These are phyloP conservation scores for Cyclaneusma minus DNA, from an alignment of 2,329 filamentous ascomycete genomes.

Conservation along the genomic window DNA sequence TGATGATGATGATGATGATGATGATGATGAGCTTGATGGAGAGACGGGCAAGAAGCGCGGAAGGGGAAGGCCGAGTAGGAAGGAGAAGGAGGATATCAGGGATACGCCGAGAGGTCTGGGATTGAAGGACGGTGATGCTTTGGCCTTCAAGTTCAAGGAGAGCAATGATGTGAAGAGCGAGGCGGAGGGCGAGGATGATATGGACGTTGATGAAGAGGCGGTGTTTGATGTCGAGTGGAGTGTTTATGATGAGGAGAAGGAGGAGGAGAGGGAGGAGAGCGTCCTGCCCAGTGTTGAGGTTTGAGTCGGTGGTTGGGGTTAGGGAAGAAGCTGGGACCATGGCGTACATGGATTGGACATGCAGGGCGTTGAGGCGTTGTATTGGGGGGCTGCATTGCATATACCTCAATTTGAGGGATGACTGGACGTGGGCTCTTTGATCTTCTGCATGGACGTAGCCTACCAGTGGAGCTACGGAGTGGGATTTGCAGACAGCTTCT, in stretches of 20 bases:
- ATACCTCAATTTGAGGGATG: too few relatives aligned
- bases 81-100: slow-evolving; percentile 18
- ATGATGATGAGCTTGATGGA: slow-evolving; percentile 11
- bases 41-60: slow-evolving; percentile 6
- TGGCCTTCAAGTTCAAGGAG: slow-evolving; percentile 22
- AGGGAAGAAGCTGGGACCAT: too few relatives aligned
- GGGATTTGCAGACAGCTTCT: too few relatives aligned
- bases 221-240: slow-evolving; percentile 23
- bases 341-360: too few relatives aligned
- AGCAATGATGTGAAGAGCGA: slow-evolving; percentile 15
- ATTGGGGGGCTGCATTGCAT: too few relatives aligned
- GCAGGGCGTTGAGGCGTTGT: too few relatives aligned
- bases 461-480: too few relatives aligned
- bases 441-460: too few relatives aligned
- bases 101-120: slow-evolving; percentile 19
- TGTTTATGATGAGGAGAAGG: slow-evolving; percentile 18
- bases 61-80: slow-evolving; percentile 13
- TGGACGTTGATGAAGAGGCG: slow-evolving; percentile 8
- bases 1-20: slow-evolving; percentile 10
- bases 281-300: too few relatives aligned
- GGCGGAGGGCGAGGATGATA: slow-evolving; percentile 20
- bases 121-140: slow-evolving; percentile 21
- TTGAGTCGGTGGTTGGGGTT: too few relatives aligned
- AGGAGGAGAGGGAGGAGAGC: slow-evolving; percentile 5
- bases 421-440: too few relatives aligned